A percentile compares a stretch with the other conserved stretches of the same genome.
Conservation (phyloP, 2,329 filamentous ascomycete genomes). For the Scleromitrula shiraiana region DNA sequence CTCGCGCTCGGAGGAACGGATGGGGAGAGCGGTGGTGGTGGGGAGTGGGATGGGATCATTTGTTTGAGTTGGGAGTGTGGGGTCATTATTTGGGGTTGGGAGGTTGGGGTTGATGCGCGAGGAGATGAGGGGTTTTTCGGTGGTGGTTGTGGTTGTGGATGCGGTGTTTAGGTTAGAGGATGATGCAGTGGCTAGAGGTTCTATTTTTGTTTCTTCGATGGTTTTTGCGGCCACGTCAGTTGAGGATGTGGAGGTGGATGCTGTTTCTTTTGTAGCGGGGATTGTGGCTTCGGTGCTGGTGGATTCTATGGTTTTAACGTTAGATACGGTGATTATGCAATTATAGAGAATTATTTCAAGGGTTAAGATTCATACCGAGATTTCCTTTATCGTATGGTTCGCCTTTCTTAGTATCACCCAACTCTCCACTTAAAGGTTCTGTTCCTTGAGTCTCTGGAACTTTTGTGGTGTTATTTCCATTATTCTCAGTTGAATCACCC, state of each 20-base stretch:
- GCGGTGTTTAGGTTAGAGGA: too few species aligned
- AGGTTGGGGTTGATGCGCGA: background rate
- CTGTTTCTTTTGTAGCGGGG: background rate
- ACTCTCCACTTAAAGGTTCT: constrained; percentile 66
- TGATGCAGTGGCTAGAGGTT: background rate
- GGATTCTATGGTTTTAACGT: background rate
- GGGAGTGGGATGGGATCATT: too few species aligned
- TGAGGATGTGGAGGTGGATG: background rate
- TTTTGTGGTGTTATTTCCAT: background rate
- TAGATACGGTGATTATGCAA: background rate
- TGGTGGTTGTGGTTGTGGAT: too few species aligned
- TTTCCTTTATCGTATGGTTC: constrained; percentile 79
- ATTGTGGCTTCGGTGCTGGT: background rate
- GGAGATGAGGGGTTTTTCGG: background rate
- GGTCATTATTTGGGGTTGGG: too few species aligned
- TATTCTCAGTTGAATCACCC: constrained; percentile 25
- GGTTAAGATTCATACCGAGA: constrained; percentile 27
- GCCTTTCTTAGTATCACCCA: constrained; percentile 56
- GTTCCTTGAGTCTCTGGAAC: constrained; percentile 26
- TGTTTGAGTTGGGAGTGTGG: too few species aligned
- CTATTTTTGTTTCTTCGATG: background rate
- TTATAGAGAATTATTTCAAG: background rate
- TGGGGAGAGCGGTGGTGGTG: too few species aligned
- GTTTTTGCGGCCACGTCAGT: background rate
- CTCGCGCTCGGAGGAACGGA: too few species aligned